Conservation (phyloP, 768 basidiomycete species). For the Amanita inopinata region DNA sequence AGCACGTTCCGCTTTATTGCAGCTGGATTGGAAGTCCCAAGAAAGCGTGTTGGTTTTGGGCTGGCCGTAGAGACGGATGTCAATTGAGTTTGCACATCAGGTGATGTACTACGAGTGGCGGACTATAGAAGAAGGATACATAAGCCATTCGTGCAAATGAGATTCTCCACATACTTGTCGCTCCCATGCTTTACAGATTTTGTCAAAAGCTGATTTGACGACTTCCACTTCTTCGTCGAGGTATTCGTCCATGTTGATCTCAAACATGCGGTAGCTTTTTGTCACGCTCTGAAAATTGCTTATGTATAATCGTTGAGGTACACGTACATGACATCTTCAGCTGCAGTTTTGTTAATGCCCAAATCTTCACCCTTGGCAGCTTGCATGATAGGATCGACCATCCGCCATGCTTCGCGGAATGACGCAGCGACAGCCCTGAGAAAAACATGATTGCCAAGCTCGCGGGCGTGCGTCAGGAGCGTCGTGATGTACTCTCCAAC, state of each 20-base stretch:
- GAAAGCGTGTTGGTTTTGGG: constrained; percentile 38
- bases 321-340: constrained; percentile 82
- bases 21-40: constrained; percentile 81
- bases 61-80: constrained; percentile 12
- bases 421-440: constrained; percentile 83
- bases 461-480: constrained; percentile 67
- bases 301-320: background rate
- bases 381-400: constrained; percentile 67
- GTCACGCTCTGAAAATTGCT: too few species aligned
- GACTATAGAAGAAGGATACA: background rate
- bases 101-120: background rate
- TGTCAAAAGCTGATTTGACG: constrained; percentile 64
- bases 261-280: constrained; percentile 93
- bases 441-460: constrained; percentile 61
- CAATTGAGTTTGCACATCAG: constrained; percentile 1
- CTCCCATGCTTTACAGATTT: constrained; percentile 76
- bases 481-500: constrained; percentile 81
- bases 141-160: background rate
- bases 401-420: constrained; percentile 80
- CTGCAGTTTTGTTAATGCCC: constrained; percentile 37
- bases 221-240: constrained; percentile 88
- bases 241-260: constrained; percentile 95
- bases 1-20: constrained; percentile 88
- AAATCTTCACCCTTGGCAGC: constrained; percentile 37
- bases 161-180: constrained; percentile 38